These are phyloP conservation scores for Hordeum vulgare DNA, from an alignment of 176 grass and related monocot genomes.

Conservation along the genomic window MorexV3_pseudomolecules_assembly NC_058519.1:156188073-156188572, in stretches of 20 bases:
- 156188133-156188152: not conserved
- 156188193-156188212: no score
- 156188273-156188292: no score
- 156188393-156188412: conserved; percentile 55
- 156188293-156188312: no score
- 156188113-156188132: not conserved
- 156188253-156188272: no score
- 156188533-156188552: conserved; percentile 54
- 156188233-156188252: no score
- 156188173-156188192: no score
- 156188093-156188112: conserved; percentile 73
- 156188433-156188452: conserved; percentile 43
- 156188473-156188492: not conserved
- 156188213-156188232: no score
- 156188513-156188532: not conserved
- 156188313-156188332: no score
- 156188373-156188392: conserved; percentile 54
- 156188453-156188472: not conserved
- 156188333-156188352: not conserved
- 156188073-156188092: conserved; percentile 78
- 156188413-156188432: conserved; percentile 56
- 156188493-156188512: not conserved
- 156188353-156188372: not conserved
- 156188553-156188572: conserved; percentile 88
- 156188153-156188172: no score